Evolutionary conservation across 129 eudicot genomes (phyloP), one percentile per base, ranked within the genome.

Genomic region (Erigeron canadensis): DNA sequence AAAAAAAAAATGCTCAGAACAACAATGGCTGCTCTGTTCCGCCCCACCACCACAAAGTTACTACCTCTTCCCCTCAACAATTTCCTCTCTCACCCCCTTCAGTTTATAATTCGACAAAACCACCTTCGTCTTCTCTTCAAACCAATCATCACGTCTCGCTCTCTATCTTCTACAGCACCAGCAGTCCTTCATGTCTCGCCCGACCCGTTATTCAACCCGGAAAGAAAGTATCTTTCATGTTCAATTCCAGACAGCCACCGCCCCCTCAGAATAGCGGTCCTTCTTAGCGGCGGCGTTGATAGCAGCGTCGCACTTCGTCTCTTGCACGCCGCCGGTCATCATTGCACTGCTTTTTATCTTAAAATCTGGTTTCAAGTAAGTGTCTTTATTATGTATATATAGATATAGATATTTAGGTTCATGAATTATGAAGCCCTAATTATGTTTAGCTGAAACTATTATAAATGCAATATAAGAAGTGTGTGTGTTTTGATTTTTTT

Each of bases 261-360:
- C 16, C 75, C 79, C 0, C 87, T 89, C 74, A 94, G 86, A 47
- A 77, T 94, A 12, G 97, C 97, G 12, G 97, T 94, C 60, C 93
- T 94, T 58, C 51, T 94, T 51, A 94, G 98, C 57, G 98, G 98
- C 28, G 98, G 97, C 1, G 98, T 89, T 3, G 98, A 94, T 83
- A 94, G 98, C 80, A 94, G 98, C 45, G 97, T 89, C 51, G 95
- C 97, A 16, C 95, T 94, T 44, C 88, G 96, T 23, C 91, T 94
- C 45, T 90, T 94, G 56, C 98, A 94, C 46, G 88, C 92, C 8
- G 96, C 97, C 17, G 98, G 97, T 1, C 98, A 94, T 60, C 84
- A 86, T 73, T 94, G 98, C 84, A 94, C 98, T 22, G 98, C 93
- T 40, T 94, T 89, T 66, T 94, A 94, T 64, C 97, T 94, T 64